These are phyloP conservation scores for Penicillium maclennaniae DNA, from an alignment of 495 filamentous ascomycete genomes.

Conservation along the genomic window DNA sequence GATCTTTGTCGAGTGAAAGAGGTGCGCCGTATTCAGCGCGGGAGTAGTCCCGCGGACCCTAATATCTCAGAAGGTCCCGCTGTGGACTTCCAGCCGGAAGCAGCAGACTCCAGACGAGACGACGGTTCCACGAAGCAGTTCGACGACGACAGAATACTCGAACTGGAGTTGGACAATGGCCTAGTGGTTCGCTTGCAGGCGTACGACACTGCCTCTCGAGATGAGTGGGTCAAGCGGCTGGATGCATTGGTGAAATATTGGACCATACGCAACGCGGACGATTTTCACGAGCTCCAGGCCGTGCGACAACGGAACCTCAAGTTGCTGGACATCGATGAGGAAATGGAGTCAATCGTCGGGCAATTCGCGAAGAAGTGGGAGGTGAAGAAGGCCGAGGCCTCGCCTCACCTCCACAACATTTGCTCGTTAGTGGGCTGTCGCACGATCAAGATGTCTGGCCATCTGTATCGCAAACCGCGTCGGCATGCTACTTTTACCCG, in stretches of 20 bases:
- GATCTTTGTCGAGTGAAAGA: constrained; percentile 56
- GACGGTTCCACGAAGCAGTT: constrained; percentile 51
- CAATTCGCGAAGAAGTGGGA: constrained; percentile 73
- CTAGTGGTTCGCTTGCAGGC: constrained; percentile 66
- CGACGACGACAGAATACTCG: constrained; percentile 60
- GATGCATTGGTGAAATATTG: constrained; percentile 61
- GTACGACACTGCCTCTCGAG: constrained; percentile 52
- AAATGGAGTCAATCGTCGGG: constrained; percentile 63
- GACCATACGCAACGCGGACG: constrained; percentile 54
- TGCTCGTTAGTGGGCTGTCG: constrained; percentile 64
- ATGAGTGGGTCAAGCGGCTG: constrained; percentile 64
- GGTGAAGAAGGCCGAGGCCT: constrained; percentile 61
- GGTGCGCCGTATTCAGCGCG: constrained; percentile 52
- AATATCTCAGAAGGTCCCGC: constrained; percentile 45
- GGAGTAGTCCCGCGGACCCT: constrained; percentile 48
- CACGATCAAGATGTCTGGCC: constrained; percentile 63
- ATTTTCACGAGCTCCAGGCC: constrained; percentile 53
- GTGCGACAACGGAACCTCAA: constrained; percentile 58
- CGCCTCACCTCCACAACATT: constrained; percentile 64
- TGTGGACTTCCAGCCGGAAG: constrained; percentile 48
- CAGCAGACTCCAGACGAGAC: constrained; percentile 42
- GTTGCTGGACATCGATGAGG: constrained; percentile 65
- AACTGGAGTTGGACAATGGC: constrained; percentile 59
- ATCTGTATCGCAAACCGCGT: constrained; percentile 64
- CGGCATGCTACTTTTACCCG: constrained; percentile 60